These are phyloP conservation scores for Sisymbrium irio DNA, from an alignment of 345 rosid genomes.

Conservation along the genomic window DNA sequence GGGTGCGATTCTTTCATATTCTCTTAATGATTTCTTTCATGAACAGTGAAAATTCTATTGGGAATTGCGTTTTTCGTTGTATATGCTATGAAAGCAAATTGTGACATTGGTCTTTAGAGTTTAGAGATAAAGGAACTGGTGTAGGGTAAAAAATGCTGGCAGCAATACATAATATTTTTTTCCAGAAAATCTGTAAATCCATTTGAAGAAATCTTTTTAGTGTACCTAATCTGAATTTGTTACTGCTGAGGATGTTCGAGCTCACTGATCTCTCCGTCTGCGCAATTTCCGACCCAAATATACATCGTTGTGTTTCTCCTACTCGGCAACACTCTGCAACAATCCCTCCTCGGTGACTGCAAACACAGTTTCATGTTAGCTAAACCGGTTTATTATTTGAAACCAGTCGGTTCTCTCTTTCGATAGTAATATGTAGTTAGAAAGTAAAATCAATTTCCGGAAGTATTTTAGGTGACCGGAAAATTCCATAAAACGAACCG, in stretches of 20 bases:
- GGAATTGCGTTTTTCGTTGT: not conserved
- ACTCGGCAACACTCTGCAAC: slow-evolving; percentile 71
- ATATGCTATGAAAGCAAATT: not conserved
- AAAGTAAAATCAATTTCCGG: not conserved
- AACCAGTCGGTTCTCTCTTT: not conserved
- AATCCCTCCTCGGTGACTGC: slow-evolving; percentile 84
- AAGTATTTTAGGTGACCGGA: not conserved
- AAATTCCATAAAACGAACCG: not conserved
- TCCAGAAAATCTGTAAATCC: not conserved
- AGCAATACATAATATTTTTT: not conserved
- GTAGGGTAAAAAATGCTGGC: not conserved
- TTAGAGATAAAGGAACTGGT: not conserved
- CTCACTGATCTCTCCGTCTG: slow-evolving; percentile 62
- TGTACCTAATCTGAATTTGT: not conserved
- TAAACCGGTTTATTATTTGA: not conserved
- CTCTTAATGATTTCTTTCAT: not conserved
- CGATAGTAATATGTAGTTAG: not conserved
- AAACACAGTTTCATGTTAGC: slow-evolving; percentile 4
- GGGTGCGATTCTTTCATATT: not conserved
- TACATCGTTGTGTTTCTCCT: slow-evolving; percentile 50
- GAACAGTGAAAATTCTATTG: not conserved
- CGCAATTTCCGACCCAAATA: slow-evolving; percentile 67
- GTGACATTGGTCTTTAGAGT: not conserved
- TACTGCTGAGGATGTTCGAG: slow-evolving; percentile 36
- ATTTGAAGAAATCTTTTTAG: not conserved